Base-by-base conservation (phyloP, 495 filamentous ascomycete species). In the Trichocladium antarcticum region DNA sequence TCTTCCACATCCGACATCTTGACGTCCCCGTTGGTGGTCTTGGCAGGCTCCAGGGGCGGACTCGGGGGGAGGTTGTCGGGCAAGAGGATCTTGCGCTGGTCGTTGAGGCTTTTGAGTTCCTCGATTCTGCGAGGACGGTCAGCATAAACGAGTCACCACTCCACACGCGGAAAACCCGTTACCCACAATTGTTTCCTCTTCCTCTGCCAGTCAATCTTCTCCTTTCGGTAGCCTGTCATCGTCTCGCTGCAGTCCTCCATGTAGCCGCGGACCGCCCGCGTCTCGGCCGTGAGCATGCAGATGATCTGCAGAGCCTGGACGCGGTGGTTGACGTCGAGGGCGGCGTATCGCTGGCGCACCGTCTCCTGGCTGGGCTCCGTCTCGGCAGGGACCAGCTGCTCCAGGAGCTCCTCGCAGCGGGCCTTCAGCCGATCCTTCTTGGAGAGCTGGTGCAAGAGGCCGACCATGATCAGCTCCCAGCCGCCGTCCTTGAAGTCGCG, bases 181-280 rank as follows among this genome's bases (percentile, higher is more conserved):
- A 83, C 89, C 72, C 78, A 95, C 89, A 77, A 74, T 63, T 75
- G 73, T 63, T 92, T 96, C 57, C 84, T 79, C 45, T 82, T 75
- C 48, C 87, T 77, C 64, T 97, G 92, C 61, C 80, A 82, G 55
- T 94, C 85, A 47, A 95, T 95, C 68, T 95, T 97, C 64, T 93
- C 84, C 65, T 97, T 98, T 16, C 92, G 77, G 58, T 88, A 83
- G 36, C 78, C 79, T 3, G 92, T 98, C 93, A 96, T 95, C 49
- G 85, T 80, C 53, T 88, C 84, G 39, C 81, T 83, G 66, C 88
- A 93, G 52, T 89, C 81, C 49, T 95, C 88, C 69, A 98, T 83
- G 58, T 92, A 94, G 14, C 80, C 80, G 32, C 87, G 79, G 48
- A 97, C 78, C 2, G 83, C 81, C 59, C 84, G 85, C 3, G 90